Evolutionary conservation across 2,329 filamentous ascomycete species (phyloP), one percentile per base, ranked within the genome.

Genomic region (Mycogone perniciosa): DNA sequence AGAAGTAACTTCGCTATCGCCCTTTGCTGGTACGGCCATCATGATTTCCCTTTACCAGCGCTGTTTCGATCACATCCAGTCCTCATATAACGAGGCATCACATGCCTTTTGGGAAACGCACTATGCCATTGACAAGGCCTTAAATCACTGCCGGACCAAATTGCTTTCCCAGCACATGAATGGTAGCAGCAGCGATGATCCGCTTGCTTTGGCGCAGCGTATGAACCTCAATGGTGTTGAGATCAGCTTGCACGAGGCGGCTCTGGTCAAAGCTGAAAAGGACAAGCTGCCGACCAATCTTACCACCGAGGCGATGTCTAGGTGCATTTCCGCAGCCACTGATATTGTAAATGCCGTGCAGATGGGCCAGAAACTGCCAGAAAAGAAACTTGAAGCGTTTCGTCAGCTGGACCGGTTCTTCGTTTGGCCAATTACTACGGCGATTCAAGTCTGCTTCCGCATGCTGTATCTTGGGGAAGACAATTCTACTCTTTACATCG

Each of bases 361-460:
- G n/a, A 13, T 35, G 31, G 51, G 51, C 7, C 20, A 40, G 27
- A 42, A 27, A 10, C 41, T 53, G 7, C 31, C 44, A 40, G 46
- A 41, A 30, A 33, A 13, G 6, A 31, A 40, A 13, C 10, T 44
- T 5, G 46, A 35, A 26, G 39, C 33, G 0, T 53, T 53, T 10
- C 40, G 46, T 4, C 46, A 50, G 9, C 20, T 44, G 33, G 33
- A 44, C 42, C 33, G 40, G 9, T 53, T 53, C n/a, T 33, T 53
- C 20, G 35, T 45, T 8, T 53, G 51, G 51, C 51, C 51, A 9
- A 50, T 50, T 13, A 49, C 46, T 5, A 41, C 41, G 6, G 42
- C 51, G 7, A 50, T 53, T 20, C 49, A 51, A 37, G 49, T 46
- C 8, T 49, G 47, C 11, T 44, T 51, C 11, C 49, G 49, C 13